Conservation (phyloP, 768 basidiomycete genomes). For the Boletus huronensis region DNA sequence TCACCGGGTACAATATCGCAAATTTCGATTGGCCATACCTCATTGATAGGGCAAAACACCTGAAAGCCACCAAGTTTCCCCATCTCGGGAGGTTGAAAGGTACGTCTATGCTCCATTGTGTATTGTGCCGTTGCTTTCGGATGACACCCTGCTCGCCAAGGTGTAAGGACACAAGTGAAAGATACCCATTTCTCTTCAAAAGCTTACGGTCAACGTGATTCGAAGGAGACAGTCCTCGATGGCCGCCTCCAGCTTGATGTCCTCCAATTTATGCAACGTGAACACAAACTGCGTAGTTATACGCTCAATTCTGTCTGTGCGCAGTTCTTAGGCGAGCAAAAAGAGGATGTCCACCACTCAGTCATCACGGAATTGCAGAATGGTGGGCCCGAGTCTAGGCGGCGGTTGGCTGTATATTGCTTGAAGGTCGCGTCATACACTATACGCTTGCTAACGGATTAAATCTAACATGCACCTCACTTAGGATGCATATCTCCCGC, state of each 20-base stretch:
- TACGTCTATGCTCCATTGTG: conserved; percentile 28
- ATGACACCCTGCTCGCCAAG: conserved; percentile 39
- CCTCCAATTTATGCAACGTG: conserved; percentile 96
- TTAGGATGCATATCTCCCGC: conserved; percentile 97
- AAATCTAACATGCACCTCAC: not conserved
- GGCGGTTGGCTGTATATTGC: conserved; percentile 95
- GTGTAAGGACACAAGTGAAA: conserved; percentile 73
- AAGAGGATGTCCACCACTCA: conserved; percentile 98
- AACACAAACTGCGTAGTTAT: conserved; percentile 95
- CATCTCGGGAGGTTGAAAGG: conserved; percentile 75
- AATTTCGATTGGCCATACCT: conserved; percentile 97
- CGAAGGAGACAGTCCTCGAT: conserved; percentile 87
- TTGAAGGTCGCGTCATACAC: conserved; percentile 61
- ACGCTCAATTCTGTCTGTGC: conserved; percentile 98
- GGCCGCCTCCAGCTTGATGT: conserved; percentile 95
- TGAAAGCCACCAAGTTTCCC: conserved; percentile 68
- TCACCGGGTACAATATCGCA: conserved; percentile 94
- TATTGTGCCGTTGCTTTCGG: not conserved
- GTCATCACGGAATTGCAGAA: conserved; percentile 98
- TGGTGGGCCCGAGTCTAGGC: conserved; percentile 87
- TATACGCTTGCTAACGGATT: not conserved
- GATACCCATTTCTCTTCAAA: conserved; percentile 98
- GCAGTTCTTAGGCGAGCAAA: conserved; percentile 96
- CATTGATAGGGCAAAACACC: conserved; percentile 82
- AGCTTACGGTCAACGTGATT: conserved; percentile 95